Evolutionary conservation across 257 asterid species (phyloP), one percentile per base, ranked within the genome.

Genomic region (Leonotis leonurus): DNA sequence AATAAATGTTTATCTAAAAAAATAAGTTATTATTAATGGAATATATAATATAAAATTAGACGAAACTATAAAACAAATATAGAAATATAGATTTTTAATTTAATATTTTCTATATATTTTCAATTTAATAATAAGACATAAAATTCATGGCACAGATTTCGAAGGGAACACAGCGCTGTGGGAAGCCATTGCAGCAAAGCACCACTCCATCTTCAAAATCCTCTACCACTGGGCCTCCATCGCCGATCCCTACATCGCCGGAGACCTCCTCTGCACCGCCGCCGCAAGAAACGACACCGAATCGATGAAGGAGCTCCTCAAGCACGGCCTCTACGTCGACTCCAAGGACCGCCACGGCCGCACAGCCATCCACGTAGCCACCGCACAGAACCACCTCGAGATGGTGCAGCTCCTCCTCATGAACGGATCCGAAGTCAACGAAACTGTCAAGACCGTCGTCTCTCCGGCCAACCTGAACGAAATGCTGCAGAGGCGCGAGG

Each of bases 121-220:
- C n/a, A n/a, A n/a, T n/a, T n/a, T n/a, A n/a, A n/a, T n/a, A n/a
- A n/a, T n/a, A n/a, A n/a, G n/a, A n/a, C n/a, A n/a, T n/a, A n/a
- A n/a, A n/a, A n/a, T n/a, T n/a, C n/a, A n/a, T n/a, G 20, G 16
- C 3, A n/a, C 78, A 90, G 97, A 92, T 77, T 17, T 64, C 12
- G 83, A 86, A 8, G 99, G 95, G 11, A 77, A 89, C 82, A 89
- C 89, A 0, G 97, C 97, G 0, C 8, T 92, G 51, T 92, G 97
- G 99, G 86, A 89, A 11, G 95, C 95, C 6, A 63, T 92, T 69
- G 56, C 84, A 26, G 73, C 79, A n/a, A 88, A 81, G 50, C 83
- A 86, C 53, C 87, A 89, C 54, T 78, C 97, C 6, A 72, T 81
- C 56, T 92, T 92, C 81, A 77, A 73, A 59, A 85, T 86, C 25